A percentile compares a stretch with the other conserved stretches of the same genome.
Evolutionary conservation across 768 basidiomycete species (phyloP).

Genomic region (Lentinula edodes): DNA sequence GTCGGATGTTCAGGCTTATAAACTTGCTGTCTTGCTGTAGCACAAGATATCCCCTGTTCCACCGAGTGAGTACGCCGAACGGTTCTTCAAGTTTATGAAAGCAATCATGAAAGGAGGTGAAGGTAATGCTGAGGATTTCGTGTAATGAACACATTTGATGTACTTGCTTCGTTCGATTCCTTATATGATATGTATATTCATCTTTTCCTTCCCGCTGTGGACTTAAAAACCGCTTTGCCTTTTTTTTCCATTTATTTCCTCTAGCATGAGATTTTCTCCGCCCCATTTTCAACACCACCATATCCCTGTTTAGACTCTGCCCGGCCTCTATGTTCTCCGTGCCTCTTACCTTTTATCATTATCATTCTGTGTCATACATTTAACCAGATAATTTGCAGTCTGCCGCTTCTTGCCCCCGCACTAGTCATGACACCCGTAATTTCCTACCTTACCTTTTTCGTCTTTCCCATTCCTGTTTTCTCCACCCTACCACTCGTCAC

Average conservation of each 20-base stretch:
- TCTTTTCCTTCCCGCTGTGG: not conserved
- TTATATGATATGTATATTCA: not conserved
- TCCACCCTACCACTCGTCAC: not conserved
- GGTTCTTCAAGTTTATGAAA: slow-evolving; percentile 86
- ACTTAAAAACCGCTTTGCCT: not conserved
- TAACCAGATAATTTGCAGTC: not conserved
- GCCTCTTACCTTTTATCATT: not conserved
- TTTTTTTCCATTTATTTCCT: not conserved
- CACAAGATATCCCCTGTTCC: slow-evolving; percentile 94
- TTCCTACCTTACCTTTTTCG: too few relatives aligned
- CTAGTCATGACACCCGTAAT: not conserved
- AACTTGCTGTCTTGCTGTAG: slow-evolving; percentile 31
- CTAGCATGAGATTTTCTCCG: too few relatives aligned
- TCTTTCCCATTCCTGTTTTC: not conserved
- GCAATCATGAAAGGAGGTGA: slow-evolving; percentile 81
- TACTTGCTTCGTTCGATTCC: not conserved
- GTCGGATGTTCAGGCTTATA: not conserved
- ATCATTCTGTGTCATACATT: not conserved
- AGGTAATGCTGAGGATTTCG: slow-evolving; percentile 35
- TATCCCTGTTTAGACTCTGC: too few relatives aligned
- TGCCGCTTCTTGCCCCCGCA: not conserved
- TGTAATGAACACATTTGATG: not conserved
- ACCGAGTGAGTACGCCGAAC: slow-evolving; percentile 79
- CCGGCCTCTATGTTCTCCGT: not conserved
- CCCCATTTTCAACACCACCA: too few relatives aligned